Conservation (phyloP, 495 filamentous ascomycete genomes). For the Neurospora sublineolata region DNA sequence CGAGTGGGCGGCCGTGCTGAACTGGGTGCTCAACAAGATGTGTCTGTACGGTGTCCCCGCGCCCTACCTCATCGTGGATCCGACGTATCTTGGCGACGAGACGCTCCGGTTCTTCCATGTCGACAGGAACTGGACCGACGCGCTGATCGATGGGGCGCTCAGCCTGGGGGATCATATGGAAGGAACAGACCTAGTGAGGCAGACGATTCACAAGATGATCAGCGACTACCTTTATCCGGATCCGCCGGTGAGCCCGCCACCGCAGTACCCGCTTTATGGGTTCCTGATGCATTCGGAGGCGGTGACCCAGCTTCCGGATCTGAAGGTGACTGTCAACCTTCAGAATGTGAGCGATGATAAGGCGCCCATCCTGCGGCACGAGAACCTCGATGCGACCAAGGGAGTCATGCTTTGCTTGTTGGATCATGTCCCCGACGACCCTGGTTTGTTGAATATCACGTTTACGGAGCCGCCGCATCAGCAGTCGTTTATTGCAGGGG, state of each 20-base stretch:
- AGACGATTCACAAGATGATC: conserved; percentile 21
- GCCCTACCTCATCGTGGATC: conserved; percentile 31
- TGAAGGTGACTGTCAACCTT: conserved; percentile 3
- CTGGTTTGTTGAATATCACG: background rate
- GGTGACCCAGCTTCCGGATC: conserved; percentile 6
- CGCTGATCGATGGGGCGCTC: conserved; percentile 36
- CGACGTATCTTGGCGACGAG: conserved; percentile 27
- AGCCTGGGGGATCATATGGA: conserved; percentile 28
- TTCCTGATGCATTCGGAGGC: conserved; percentile 6
- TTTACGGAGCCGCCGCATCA: conserved; percentile 26
- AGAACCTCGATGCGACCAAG: conserved; percentile 5
- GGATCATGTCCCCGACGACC: background rate
- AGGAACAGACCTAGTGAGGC: conserved; percentile 18
- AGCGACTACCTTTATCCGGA: conserved; percentile 15
- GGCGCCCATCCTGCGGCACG: conserved; percentile 9
- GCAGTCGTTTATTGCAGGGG: conserved; percentile 16
- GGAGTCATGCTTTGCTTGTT: conserved; percentile 15
- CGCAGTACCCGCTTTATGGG: conserved; percentile 9
- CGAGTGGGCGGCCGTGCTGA: conserved; percentile 25
- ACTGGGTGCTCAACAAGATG: conserved; percentile 30
- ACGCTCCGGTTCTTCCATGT: conserved; percentile 35
- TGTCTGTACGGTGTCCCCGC: conserved; percentile 25
- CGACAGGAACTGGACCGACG: conserved; percentile 33
- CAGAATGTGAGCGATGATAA: background rate
- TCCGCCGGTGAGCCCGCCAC: conserved; percentile 4